Conservation (phyloP, 495 filamentous ascomycete species). For the Coniosporium apollinis region DNA sequence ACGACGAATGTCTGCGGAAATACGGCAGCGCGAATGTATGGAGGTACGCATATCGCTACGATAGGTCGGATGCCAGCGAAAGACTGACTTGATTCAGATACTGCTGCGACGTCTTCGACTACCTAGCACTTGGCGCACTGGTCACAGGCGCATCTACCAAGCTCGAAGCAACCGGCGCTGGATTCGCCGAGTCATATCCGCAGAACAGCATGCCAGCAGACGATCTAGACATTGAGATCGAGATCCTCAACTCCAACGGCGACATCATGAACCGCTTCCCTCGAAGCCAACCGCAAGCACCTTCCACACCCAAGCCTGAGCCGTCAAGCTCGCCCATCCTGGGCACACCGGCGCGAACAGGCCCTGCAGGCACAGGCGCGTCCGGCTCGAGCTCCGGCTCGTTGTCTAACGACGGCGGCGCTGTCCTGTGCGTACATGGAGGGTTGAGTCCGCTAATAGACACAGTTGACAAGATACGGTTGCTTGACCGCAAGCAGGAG, state of each 20-base stretch:
- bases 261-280: conserved; percentile 59
- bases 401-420: conserved; percentile 45
- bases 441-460: conserved; percentile 85
- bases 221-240: conserved; percentile 70
- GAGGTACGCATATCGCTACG: conserved; percentile 35
- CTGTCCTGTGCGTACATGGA: conserved; percentile 90
- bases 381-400: conserved; percentile 48
- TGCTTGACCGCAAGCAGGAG: conserved; percentile 93
- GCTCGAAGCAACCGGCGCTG: conserved; percentile 36
- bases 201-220: conserved; percentile 24
- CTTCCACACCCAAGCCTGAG: conserved; percentile 18
- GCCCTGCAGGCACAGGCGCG: conserved; percentile 66
- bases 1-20: conserved; percentile 94
- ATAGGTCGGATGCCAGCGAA: neutral
- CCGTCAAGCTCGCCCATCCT: conserved; percentile 7
- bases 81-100: conserved; percentile 25
- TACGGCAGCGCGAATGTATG: conserved; percentile 95
- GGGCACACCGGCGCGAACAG: conserved; percentile 27
- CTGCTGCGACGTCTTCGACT: conserved; percentile 98
- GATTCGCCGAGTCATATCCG: conserved; percentile 20
- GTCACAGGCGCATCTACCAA: conserved; percentile 75
- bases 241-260: conserved; percentile 70
- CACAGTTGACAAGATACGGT: conserved; percentile 85
- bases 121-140: conserved; percentile 85
- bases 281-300: conserved; percentile 33